Evolutionary conservation across 2,329 filamentous ascomycete genomes (phyloP), one percentile per base, ranked within the genome.

Genomic region (Microdochium nivale): DNA sequence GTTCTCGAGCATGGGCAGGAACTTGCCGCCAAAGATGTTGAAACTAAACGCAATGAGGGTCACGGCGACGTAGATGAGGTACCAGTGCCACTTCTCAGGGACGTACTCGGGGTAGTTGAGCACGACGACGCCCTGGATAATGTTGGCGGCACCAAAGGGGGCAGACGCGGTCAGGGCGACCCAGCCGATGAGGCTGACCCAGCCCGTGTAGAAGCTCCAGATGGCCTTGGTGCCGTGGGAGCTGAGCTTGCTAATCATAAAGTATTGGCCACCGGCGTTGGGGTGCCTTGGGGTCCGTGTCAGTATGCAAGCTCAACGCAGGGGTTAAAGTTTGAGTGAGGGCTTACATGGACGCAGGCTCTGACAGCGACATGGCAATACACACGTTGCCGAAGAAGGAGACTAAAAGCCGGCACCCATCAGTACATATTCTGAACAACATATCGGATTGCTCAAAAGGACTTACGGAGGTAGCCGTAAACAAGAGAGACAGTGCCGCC

Each of bases 71-170:
- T 37, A 37, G 33, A 37, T 37, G 33, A 37, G 33, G n/a, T 37
- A 37, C 33, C 33, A 37, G 57, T 61, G 57, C 57, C 57, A 59
- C 16, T 33, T 64, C 11, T 74, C 69, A 46, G 54, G 49, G 19
- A 23, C 48, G 32, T 59, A 60, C 9, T 46, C 35, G 8, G 52
- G 48, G 30, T 58, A 50, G 32, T 50, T 53, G 40, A 61, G 44
- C 5, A 56, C 48, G 25, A 55, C 47, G 14, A 61, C 51, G 33
- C 57, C 52, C 37, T 60, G 59, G 25, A 61, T 58, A 21, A 59
- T 53, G 3, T 50, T 57, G 4, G 51, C 58, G 2, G 55, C 44
- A 24, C 58, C 51, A 25, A 51, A 56, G 1, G 53, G 52, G 5
- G 52, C 25, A 7, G 53, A 52, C 3, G 56, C 55, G 4, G 54